Evolutionary conservation across 768 basidiomycete genomes (phyloP).

Genomic region (Scleroderma citrinum): DNA sequence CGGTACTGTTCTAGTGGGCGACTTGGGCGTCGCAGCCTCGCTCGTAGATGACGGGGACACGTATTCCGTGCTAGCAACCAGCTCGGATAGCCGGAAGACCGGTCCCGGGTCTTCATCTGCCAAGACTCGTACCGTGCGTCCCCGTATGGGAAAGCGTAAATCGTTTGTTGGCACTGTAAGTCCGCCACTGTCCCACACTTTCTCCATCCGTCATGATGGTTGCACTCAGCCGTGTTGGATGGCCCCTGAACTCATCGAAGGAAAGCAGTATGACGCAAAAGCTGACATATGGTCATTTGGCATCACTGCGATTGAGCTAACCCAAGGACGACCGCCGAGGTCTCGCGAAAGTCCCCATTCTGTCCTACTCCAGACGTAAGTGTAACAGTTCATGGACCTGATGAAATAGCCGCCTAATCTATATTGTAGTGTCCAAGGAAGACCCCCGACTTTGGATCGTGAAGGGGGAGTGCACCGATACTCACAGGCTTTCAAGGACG

Average conservation of each 20-base stretch:
- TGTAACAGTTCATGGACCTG: not conserved
- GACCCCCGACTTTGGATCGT: slow-evolving; percentile 71
- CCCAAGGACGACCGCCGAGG: slow-evolving; percentile 83
- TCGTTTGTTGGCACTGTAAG: slow-evolving; percentile 89
- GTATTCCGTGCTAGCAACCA: slow-evolving; percentile 20
- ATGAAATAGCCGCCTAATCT: slow-evolving; percentile 1
- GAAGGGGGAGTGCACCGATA: slow-evolving; percentile 69
- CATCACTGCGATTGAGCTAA: slow-evolving; percentile 88
- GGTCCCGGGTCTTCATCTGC: slow-evolving; percentile 29
- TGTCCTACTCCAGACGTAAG: slow-evolving; percentile 71
- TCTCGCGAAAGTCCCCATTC: slow-evolving; percentile 68
- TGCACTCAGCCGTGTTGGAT: slow-evolving; percentile 80
- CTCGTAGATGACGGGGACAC: slow-evolving; percentile 60
- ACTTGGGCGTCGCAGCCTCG: slow-evolving; percentile 88
- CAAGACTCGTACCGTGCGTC: slow-evolving; percentile 23
- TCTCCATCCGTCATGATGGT: slow-evolving; percentile 1
- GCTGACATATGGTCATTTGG: slow-evolving; percentile 98
- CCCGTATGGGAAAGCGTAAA: slow-evolving; percentile 69
- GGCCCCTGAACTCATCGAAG: slow-evolving; percentile 90
- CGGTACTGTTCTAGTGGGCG: slow-evolving; percentile 85
- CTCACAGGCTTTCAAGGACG: slow-evolving; percentile 75
- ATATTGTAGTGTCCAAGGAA: slow-evolving; percentile 58
- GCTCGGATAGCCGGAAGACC: slow-evolving; percentile 25
- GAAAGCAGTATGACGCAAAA: slow-evolving; percentile 74
- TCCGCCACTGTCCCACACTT: slow-evolving; percentile 3